These are phyloP conservation scores for Trichoderma reesei DNA, from an alignment of 495 filamentous ascomycete species.

Conservation along the genomic window DNA sequence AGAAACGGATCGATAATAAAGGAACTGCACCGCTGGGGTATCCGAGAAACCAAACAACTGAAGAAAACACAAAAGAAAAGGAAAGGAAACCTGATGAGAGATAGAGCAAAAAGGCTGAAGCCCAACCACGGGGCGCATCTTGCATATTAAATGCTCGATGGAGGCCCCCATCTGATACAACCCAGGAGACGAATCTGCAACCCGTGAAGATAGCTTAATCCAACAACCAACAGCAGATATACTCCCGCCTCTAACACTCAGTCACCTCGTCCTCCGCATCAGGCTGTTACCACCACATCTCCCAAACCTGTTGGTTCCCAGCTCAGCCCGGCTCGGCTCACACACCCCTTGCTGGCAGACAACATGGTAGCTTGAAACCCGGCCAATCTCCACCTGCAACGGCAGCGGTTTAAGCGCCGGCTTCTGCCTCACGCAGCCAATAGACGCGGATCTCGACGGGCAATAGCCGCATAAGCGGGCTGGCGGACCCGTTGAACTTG, in stretches of 20 bases:
- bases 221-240: neutral
- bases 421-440: neutral
- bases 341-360: neutral
- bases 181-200: neutral
- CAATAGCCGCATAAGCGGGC: too few relatives aligned
- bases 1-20: too few relatives aligned
- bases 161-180: neutral
- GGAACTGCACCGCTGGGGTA: too few relatives aligned
- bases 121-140: neutral
- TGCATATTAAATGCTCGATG: too few relatives aligned
- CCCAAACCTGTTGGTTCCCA: neutral
- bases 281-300: neutral
- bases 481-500: too few relatives aligned
- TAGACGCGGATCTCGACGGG: neutral
- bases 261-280: neutral
- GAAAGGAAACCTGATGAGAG: too few relatives aligned
- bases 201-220: neutral
- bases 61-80: too few relatives aligned
- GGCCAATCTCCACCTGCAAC: neutral
- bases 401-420: neutral
- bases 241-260: neutral
- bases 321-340: neutral
- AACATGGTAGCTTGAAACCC: neutral
- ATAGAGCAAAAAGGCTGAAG: neutral
- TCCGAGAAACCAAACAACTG: too few relatives aligned